Percentiles rank a stretch among this genome's conserved stretches.
phyloP scores from a whole-genome alignment of 2,329 filamentous ascomycete genomes.

The Fusarium robinianum region DNA sequence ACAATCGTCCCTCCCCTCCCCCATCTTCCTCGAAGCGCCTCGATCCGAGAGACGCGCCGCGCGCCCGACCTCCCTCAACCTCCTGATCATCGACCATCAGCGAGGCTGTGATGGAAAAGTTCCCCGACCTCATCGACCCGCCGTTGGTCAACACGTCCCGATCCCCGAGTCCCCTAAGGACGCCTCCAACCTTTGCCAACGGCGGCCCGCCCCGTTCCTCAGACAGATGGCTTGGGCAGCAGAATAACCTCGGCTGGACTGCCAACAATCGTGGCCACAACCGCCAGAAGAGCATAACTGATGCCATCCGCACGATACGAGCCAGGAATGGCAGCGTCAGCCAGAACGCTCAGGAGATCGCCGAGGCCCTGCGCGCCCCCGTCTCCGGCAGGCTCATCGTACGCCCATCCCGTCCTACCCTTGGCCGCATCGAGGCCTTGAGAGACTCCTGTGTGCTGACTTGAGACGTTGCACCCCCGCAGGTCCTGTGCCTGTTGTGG shows the following conservation, averaged over 20 bases:
- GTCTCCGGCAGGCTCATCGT: constrained; percentile 88
- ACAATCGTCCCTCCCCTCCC: no score
- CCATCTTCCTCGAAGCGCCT: no score
- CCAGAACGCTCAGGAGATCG: constrained; percentile 92
- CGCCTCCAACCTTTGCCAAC: constrained; percentile 37
- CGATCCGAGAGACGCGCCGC: background rate
- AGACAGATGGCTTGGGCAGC: constrained; percentile 38
- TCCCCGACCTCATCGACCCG: constrained; percentile 58
- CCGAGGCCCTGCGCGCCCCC: constrained; percentile 86
- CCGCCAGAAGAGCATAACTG: constrained; percentile 83
- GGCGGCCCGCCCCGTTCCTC: constrained; percentile 36
- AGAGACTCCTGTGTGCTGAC: constrained; percentile 24
- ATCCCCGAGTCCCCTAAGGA: constrained; percentile 35
- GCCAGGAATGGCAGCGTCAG: constrained; percentile 82
- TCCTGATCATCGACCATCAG: background rate
- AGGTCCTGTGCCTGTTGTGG: constrained; percentile 89
- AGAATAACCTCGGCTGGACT: constrained; percentile 37
- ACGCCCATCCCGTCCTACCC: constrained; percentile 38
- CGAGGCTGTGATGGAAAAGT: constrained; percentile 60
- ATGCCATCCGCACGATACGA: constrained; percentile 84
- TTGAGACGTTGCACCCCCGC: constrained; percentile 40
- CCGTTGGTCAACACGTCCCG: constrained; percentile 37
- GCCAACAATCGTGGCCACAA: constrained; percentile 57
- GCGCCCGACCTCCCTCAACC: background rate
- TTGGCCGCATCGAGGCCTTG: constrained; percentile 6